phyloP scores from a whole-genome alignment of 148 eudicot species.

The Suaeda aralocaspica region DNA sequence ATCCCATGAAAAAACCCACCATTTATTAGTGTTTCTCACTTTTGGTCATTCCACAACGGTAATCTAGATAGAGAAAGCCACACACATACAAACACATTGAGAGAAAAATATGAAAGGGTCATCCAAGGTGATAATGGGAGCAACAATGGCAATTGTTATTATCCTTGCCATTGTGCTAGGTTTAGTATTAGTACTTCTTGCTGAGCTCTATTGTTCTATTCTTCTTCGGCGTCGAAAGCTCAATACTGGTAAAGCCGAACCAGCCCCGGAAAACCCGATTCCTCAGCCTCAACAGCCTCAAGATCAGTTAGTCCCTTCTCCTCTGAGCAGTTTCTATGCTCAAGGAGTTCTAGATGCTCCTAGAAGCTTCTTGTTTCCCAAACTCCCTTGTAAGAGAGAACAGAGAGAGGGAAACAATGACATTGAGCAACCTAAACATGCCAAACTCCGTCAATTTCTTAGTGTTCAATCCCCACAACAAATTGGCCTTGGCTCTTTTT shows the following conservation, averaged over 20 bases:
- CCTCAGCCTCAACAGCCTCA: slow-evolving; percentile 15
- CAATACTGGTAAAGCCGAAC: slow-evolving; percentile 6
- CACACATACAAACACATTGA: slow-evolving; percentile 1
- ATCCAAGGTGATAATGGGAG: slow-evolving; percentile 62
- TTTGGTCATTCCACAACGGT: slow-evolving; percentile 17
- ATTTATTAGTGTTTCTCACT: slow-evolving; percentile 11
- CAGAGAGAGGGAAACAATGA: slow-evolving; percentile 16
- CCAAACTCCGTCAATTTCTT: slow-evolving; percentile 33
- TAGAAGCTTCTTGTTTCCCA: slow-evolving; percentile 65
- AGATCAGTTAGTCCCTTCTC: slow-evolving; percentile 24
- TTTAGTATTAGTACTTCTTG: slow-evolving; percentile 56
- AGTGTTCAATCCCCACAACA: slow-evolving; percentile 27
- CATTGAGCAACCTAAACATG: slow-evolving; percentile 35
- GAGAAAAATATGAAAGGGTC: slow-evolving; percentile 50
- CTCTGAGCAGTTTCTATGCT: slow-evolving; percentile 47
- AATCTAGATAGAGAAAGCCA: slow-evolving; percentile 16
- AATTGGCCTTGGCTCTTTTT: slow-evolving; percentile 21
- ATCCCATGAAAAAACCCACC: slow-evolving; percentile 24
- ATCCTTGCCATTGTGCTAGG: slow-evolving; percentile 47
- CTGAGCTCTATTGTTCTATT: slow-evolving; percentile 68
- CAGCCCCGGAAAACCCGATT: slow-evolving; percentile 15
- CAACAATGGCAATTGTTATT: slow-evolving; percentile 53
- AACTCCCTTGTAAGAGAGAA: slow-evolving; percentile 30
- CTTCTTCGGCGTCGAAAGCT: slow-evolving; percentile 39
- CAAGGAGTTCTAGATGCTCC: slow-evolving; percentile 71